A percentile compares a stretch with the other conserved stretches of the same genome.
These are phyloP conservation scores for Metarhizium sp. DNA, from an alignment of 2,329 filamentous ascomycete species.

Conservation along the genomic window DNA sequence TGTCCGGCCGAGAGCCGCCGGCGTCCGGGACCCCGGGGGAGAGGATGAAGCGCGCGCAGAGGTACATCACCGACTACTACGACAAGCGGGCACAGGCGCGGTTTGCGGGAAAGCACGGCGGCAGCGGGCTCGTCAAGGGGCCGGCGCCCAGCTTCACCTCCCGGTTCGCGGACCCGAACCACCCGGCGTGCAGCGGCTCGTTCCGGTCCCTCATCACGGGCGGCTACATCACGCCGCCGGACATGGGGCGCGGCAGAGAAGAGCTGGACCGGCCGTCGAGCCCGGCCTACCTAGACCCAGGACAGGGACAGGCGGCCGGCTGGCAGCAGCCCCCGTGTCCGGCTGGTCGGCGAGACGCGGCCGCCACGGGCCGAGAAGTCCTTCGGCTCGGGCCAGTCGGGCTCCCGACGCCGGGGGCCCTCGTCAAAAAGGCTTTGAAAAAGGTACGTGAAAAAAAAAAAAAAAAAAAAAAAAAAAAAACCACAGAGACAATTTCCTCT, in stretches of 20 bases:
- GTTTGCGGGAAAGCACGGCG: slow-evolving; percentile 4
- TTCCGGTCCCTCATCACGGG: slow-evolving; percentile 11
- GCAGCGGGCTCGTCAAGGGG: neutral
- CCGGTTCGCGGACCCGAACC: slow-evolving; percentile 9
- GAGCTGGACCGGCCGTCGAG: neutral
- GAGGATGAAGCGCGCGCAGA: slow-evolving; percentile 1
- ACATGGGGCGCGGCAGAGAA: neutral
- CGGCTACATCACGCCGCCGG: slow-evolving; percentile 6
- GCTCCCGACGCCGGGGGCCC: neutral
- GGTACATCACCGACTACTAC: slow-evolving; percentile 2
- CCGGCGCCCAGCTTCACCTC: slow-evolving; percentile 6
- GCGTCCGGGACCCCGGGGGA: neutral
- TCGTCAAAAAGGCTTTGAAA: neutral
- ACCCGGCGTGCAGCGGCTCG: slow-evolving; percentile 9
- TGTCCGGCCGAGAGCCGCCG: neutral
- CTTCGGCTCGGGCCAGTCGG: neutral
- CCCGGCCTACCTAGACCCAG: too few species aligned
- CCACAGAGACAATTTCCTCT: neutral
- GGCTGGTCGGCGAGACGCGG: too few species aligned
- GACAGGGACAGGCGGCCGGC: too few species aligned
- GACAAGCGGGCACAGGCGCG: slow-evolving; percentile 2
- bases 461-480: neutral
- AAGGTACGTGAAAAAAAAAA: neutral
- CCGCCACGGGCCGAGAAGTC: neutral
- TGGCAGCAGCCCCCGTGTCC: too few species aligned